These are phyloP conservation scores for Cyclostephanos tholiformis DNA, from an alignment of 108 stramenopile genomes.

Conservation along the genomic window DNA sequence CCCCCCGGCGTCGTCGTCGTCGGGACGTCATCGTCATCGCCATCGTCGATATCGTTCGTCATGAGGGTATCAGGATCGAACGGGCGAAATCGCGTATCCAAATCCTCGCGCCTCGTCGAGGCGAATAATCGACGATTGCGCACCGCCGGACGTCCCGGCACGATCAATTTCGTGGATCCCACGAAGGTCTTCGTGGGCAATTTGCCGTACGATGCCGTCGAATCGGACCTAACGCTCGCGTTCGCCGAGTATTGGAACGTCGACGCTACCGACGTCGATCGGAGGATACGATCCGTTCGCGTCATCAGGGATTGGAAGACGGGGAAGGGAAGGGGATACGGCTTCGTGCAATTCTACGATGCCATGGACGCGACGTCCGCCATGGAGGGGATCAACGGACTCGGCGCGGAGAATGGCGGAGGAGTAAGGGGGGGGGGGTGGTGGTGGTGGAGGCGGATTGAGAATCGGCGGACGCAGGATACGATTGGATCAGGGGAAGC, in stretches of 20 bases:
- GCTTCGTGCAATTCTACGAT: constrained; percentile 78
- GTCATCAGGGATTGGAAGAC: constrained; percentile 89
- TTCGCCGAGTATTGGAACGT: constrained; percentile 63
- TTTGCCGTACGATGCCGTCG: constrained; percentile 49
- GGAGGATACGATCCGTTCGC: constrained; percentile 45
- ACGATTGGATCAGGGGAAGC: constrained; percentile 69
- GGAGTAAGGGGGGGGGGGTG: neutral
- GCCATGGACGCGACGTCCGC: constrained; percentile 82
- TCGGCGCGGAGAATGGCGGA: too few species aligned
- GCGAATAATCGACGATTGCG: constrained; percentile 40
- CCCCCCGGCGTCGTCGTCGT: too few species aligned
- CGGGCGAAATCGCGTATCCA: constrained; percentile 35
- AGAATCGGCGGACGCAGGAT: constrained; percentile 59
- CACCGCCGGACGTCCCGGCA: constrained; percentile 72
- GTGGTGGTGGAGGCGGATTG: constrained; percentile 33
- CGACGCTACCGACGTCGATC: constrained; percentile 40
- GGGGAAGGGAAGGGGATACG: constrained; percentile 85
- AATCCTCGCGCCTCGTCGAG: constrained; percentile 42
- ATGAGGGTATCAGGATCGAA: constrained; percentile 32
- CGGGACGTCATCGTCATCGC: neutral
- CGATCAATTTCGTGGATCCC: constrained; percentile 68
- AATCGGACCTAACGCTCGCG: constrained; percentile 48
- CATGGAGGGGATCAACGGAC: constrained; percentile 57
- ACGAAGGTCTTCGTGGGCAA: constrained; percentile 67
- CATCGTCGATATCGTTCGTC: neutral